A percentile compares a stretch with the other conserved stretches of the same genome.
phyloP scores from a whole-genome alignment of 495 filamentous ascomycete genomes.

The Lasiosphaeriaceae sp. region DNA sequence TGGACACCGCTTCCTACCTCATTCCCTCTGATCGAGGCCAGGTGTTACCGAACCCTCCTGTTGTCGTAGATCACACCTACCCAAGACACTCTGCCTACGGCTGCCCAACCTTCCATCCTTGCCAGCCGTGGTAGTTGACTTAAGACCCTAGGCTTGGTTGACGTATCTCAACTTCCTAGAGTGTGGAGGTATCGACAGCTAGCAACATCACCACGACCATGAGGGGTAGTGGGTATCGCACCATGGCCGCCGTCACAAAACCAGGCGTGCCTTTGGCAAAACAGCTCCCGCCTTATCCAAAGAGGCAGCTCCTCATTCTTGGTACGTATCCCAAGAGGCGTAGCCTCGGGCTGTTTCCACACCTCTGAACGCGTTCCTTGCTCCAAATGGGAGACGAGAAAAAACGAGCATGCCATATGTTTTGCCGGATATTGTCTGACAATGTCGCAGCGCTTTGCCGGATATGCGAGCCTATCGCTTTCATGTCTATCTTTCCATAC shows the following conservation, averaged over 20 bases:
- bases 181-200: not conserved
- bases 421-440: slow-evolving; percentile 30
- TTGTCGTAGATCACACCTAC: too few species aligned
- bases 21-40: too few species aligned
- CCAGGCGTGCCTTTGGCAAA: slow-evolving; percentile 2
- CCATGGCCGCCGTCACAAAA: slow-evolving; percentile 7
- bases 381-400: not conserved
- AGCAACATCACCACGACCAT: slow-evolving; percentile 2
- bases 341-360: not conserved
- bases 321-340: slow-evolving; percentile 44
- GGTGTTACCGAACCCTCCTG: too few species aligned
- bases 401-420: not conserved
- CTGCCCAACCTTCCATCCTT: not conserved
- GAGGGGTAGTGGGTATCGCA: slow-evolving; percentile 13
- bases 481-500: slow-evolving; percentile 99
- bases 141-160: too few species aligned
- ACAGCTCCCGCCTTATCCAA: slow-evolving; percentile 42
- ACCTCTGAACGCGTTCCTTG: too few species aligned
- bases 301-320: slow-evolving; percentile 65
- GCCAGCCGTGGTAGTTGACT: not conserved
- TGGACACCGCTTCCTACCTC: not conserved
- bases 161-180: not conserved
- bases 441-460: slow-evolving; percentile 70
- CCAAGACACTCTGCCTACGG: too few species aligned
- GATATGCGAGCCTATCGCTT: slow-evolving; percentile 97